Base-by-base conservation (phyloP, 2,329 filamentous ascomycete genomes). In the Thelonectria blattea region DNA sequence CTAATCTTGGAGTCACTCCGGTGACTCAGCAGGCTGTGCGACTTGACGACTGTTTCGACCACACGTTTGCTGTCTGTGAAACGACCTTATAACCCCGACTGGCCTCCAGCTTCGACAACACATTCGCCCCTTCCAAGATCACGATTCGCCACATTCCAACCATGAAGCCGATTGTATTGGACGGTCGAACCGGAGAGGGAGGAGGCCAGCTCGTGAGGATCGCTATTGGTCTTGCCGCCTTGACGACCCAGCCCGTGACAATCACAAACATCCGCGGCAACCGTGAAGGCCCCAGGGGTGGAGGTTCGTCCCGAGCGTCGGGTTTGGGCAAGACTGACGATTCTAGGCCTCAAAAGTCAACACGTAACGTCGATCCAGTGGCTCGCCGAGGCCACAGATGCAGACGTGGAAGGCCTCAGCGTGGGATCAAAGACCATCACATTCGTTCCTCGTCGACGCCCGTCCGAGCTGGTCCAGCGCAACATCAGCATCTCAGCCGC, bases 201-300 rank as follows among this genome's bases (percentile, higher is more conserved):
- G 87, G 86, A 4, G 86, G 86, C 2, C 86, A 89, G 65, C 73
- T 89, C 0, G 81, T 88, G 1, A 76, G 87, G 45, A 75, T 87
- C 1, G 85, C 85, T 2, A 77, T 85, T 37, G 79, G 79, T 1
- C 75, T 89, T 7, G 81, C 86, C 11, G 82, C 86, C 1, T 78
- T 88, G 27, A 83, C 83, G 2, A 78, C 78, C 0, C 80, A 81
- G 56, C 76, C 85, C 0, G 76, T 89, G 30, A 78, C 77, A 24
- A 84, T 89, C 57, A 74, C 74, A 10, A 75, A 87, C 60, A 79
- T 89, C 3, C 75, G 87, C 37, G 86, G 83, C 3, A 88, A 87
- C 57, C 78, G 86, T 51, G 63, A 67, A 17, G 61, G 71, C 1
- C 37, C 46, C 4, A 62, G 63, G 18, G 62, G 70, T 15, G 72